phyloP scores from a whole-genome alignment of 1,139 yeast genomes.

The Schwanniomyces etchellsii region DNA sequence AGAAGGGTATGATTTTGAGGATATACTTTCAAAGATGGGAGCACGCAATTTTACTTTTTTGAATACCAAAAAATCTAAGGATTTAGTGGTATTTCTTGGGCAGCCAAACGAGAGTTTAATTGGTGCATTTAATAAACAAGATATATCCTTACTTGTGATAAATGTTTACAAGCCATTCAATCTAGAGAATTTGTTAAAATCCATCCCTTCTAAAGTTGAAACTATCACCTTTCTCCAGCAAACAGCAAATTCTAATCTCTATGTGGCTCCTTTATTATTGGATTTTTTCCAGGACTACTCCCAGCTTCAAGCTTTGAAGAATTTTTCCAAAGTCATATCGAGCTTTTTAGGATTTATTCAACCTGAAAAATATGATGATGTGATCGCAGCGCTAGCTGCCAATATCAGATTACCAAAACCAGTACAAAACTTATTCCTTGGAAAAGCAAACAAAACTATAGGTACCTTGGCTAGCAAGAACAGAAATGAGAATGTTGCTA shows the following conservation, averaged over 20 bases:
- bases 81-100: constrained; percentile 60
- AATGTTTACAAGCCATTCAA: constrained; percentile 72
- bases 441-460: constrained; percentile 31
- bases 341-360: constrained; percentile 52
- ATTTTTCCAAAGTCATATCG: constrained; percentile 49
- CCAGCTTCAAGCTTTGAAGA: constrained; percentile 40
- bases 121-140: constrained; percentile 33
- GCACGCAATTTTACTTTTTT: constrained; percentile 27
- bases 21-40: constrained; percentile 20
- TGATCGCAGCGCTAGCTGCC: constrained; percentile 44
- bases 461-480: constrained; percentile 25
- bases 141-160: constrained; percentile 50
- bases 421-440: constrained; percentile 58
- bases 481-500: constrained; percentile 17
- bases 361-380: constrained; percentile 35
- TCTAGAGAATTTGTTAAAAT: constrained; percentile 41
- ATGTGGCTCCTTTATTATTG: constrained; percentile 59
- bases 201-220: constrained; percentile 52
- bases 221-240: constrained; percentile 65
- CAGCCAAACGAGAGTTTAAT: constrained; percentile 42
- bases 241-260: constrained; percentile 37
- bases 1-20: constrained; percentile 16
- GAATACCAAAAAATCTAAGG: constrained; percentile 32
- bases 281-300: constrained; percentile 67
- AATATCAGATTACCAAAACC: constrained; percentile 54